Percentiles rank a stretch among this genome's conserved stretches.
phyloP scores from a whole-genome alignment of 2,329 filamentous ascomycete genomes.

The Penicillium hesseltinei region DNA sequence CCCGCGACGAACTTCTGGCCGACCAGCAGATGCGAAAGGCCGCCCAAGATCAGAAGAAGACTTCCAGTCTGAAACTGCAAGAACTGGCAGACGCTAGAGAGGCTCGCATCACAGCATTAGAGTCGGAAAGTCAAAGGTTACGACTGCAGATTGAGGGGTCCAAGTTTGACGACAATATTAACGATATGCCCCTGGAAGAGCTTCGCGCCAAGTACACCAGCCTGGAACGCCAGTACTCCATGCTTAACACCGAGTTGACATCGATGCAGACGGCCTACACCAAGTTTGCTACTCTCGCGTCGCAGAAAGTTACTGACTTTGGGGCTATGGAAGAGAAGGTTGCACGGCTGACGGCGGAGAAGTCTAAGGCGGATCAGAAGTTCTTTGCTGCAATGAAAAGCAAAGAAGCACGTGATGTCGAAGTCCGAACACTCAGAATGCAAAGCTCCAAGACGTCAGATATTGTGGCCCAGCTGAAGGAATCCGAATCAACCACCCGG shows the following conservation, averaged over 20 bases:
- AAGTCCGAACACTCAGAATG: slow-evolving; percentile 73
- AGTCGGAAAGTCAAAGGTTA: slow-evolving; percentile 76
- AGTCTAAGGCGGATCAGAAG: slow-evolving; percentile 95
- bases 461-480: slow-evolving; percentile 90
- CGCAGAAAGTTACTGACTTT: slow-evolving; percentile 82
- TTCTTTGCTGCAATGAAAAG: slow-evolving; percentile 95
- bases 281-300: slow-evolving; percentile 78
- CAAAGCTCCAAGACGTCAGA: slow-evolving; percentile 90
- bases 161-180: slow-evolving; percentile 47
- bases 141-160: slow-evolving; percentile 55
- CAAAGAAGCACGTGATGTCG: slow-evolving; percentile 78
- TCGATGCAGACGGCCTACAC: slow-evolving; percentile 90
- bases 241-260: slow-evolving; percentile 82
- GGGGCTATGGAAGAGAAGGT: slow-evolving; percentile 74
- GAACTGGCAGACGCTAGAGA: slow-evolving; percentile 78
- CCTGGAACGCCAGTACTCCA: slow-evolving; percentile 74
- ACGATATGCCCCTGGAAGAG: slow-evolving; percentile 65
- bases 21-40: slow-evolving; percentile 78
- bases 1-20: slow-evolving; percentile 79
- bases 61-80: slow-evolving; percentile 69
- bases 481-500: slow-evolving; percentile 75
- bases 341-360: slow-evolving; percentile 73
- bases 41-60: slow-evolving; percentile 71
- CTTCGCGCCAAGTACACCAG: slow-evolving; percentile 71
- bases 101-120: slow-evolving; percentile 74